Base-by-base conservation (phyloP, 768 basidiomycete species). In the Panellus pusillus region DNA sequence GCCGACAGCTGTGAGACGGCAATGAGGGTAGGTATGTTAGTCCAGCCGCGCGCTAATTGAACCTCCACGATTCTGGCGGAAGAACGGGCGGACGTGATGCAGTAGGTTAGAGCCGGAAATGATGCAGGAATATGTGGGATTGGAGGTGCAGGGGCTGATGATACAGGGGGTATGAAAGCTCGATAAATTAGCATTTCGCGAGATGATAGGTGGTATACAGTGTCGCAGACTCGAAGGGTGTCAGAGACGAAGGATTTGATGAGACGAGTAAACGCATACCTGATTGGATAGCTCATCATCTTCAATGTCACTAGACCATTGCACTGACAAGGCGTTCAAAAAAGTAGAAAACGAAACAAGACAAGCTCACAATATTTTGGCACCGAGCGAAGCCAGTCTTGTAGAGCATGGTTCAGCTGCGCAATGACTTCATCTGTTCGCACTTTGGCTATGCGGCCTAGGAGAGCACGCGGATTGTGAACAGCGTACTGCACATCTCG, bases 141-240 rank as follows among this genome's bases (percentile, higher is more conserved):
- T 6, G 42, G 52, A 14, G 52, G 43, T 40, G 43, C 37, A 44
- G 42, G 38, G 39, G 60, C 59, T 12, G 64, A 66, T 37, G 66
- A 60, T 27, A 70, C 53, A 17, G 72, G 73, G 15, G 77, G 79
- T 36, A 88, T 79, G 68, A 87, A 87, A 2, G 86, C 83, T 28
- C 89, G 80, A 64, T 88, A 83, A 28, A 91, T 77, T 47, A 88
- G 70, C 65, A 91, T 87, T 65, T 81, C 78, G 73, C 72, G 38
- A 82, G 66, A 68, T 89, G 80, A 65, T 86, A 91, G 6, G 78
- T 71, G 17, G 76, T 71, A 50, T 81, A 77, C 28, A 91, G 64
- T 8, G 74, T 73, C 9, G 83, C 79, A 12, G 85, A 80, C 64
- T 60, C n/a, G 35, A 18, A 39, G 19, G 1, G 17, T 41, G 43